Percentiles rank a stretch among this genome's conserved stretches.
Conservation (phyloP, 495 filamentous ascomycete species). For the Halenospora varia region DNA sequence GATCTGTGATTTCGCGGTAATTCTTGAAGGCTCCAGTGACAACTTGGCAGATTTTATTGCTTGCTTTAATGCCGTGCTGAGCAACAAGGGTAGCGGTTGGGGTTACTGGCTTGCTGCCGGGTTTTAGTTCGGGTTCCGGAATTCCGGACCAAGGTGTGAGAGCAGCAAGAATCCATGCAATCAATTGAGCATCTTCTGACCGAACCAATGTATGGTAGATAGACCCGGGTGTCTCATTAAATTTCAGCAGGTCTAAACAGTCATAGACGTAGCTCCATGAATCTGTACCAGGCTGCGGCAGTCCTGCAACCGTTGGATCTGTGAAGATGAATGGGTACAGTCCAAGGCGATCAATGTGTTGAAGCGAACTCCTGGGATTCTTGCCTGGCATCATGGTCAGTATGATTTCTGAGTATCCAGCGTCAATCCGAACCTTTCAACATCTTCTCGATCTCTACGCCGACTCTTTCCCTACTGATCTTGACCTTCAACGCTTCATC, state of each 20-base stretch:
- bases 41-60: constrained; percentile 65
- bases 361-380: constrained; percentile 62
- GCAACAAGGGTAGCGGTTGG: constrained; percentile 54
- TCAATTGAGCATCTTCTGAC: constrained; percentile 54
- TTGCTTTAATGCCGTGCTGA: constrained; percentile 73
- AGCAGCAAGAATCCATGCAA: constrained; percentile 72
- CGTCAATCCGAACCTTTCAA: constrained; percentile 53
- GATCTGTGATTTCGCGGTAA: constrained; percentile 50
- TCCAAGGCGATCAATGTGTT: constrained; percentile 66
- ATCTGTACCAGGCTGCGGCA: constrained; percentile 33
- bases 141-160: constrained; percentile 72
- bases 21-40: constrained; percentile 60
- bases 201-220: constrained; percentile 54
- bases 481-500: constrained; percentile 74
- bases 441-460: constrained; percentile 86
- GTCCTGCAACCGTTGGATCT: constrained; percentile 44
- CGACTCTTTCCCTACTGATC: constrained; percentile 86
- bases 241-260: constrained; percentile 40
- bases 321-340: constrained; percentile 83
- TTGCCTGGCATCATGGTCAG: constrained; percentile 45
- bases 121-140: constrained; percentile 30
- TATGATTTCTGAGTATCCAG: background rate
- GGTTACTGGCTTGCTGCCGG: constrained; percentile 42
- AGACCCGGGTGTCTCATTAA: constrained; percentile 40
- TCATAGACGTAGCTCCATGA: constrained; percentile 49